Evolutionary conservation across 768 basidiomycete species (phyloP), one percentile per base, ranked within the genome.

Genomic region (Asterophora parasitica): DNA sequence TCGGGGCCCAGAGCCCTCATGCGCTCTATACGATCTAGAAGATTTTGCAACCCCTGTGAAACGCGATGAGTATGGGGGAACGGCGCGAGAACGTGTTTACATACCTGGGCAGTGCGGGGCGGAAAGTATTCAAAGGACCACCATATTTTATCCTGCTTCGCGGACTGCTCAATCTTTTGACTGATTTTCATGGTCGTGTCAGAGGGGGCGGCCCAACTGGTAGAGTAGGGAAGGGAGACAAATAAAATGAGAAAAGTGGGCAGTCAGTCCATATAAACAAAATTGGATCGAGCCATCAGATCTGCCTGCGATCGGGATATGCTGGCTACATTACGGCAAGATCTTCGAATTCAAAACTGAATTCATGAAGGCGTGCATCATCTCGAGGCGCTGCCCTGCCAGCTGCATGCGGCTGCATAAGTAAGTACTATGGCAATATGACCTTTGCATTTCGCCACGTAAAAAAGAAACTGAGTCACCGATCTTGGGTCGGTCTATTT

Each of bases 41-140:
- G 75, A 66, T 99, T 99, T 85, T 95, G 91, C 39, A 96, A 71
- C 54, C 90, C 91, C 84, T 95, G 56, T 2, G 35, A 36, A 23
- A 30, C 39, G 40, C 12, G 32, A 46, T 48, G 20, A 56, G 46
- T 32, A 28, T 35, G 28, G 36, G 36, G 15, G 51, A 27, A 27
- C 17, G 7, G 27, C 13, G 9, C 17, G 36, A 30, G 12, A 31
- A 17, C n/a, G 23, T 13, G 28, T 47, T 46, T 32, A 60, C 66
- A 49, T 52, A 92, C 91, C 82, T 95, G 93, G 42, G 92, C 92
- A 28, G 93, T 96, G 54, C 93, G 76, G 16, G 91, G 94, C 48
- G 96, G 95, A 61, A 99, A 98, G 71, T 93, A 98, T 64, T 99
- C 95, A 65, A 99, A 98, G 31, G 91, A 93, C 94, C 94, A 99